Percentiles rank a stretch among this genome's conserved stretches.
Conservation (phyloP, 179 eudicot species). For the Carnegiea gigantea region DNA sequence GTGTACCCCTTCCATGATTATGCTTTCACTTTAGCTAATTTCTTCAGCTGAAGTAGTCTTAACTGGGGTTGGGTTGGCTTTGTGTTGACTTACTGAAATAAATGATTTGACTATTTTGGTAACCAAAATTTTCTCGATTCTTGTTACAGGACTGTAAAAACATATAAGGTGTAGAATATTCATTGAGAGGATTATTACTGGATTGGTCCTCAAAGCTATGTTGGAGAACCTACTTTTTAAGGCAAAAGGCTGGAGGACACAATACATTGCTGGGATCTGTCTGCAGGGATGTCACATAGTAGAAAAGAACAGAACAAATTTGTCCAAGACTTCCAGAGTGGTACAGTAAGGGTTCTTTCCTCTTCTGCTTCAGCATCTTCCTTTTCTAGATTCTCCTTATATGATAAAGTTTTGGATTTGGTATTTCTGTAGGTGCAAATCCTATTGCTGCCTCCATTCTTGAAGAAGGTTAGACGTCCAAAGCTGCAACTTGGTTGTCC, state of each 20-base stretch:
- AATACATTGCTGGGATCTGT: conserved; percentile 76
- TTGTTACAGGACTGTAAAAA: conserved; percentile 40
- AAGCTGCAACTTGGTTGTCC: conserved; percentile 86
- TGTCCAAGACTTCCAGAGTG: conserved; percentile 77
- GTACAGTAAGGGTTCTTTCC: conserved; percentile 44
- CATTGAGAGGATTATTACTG: conserved; percentile 79
- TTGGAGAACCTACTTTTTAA: conserved; percentile 54
- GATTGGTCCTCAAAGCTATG: conserved; percentile 61
- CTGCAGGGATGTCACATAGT: conserved; percentile 58
- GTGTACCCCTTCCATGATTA: not conserved
- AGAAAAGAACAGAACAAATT: conserved; percentile 65
- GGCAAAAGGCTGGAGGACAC: conserved; percentile 61
- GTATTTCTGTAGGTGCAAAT: conserved; percentile 59
- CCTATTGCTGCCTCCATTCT: conserved; percentile 88
- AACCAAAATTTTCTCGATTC: too few species aligned
- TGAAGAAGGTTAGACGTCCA: conserved; percentile 93
- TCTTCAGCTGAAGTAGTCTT: not conserved
- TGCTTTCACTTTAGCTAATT: not conserved
- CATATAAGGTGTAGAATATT: conserved; percentile 84
- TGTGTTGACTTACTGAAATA: not conserved
- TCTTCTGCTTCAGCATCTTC: not conserved
- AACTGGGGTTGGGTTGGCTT: not conserved
- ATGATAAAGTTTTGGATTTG: not conserved
- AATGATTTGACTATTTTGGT: not conserved
- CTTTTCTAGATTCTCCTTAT: conserved; percentile 10